Percentiles rank a stretch among this genome's conserved stretches.
phyloP scores from a whole-genome alignment of 345 rosid species.

The Balakata baccata region DNA sequence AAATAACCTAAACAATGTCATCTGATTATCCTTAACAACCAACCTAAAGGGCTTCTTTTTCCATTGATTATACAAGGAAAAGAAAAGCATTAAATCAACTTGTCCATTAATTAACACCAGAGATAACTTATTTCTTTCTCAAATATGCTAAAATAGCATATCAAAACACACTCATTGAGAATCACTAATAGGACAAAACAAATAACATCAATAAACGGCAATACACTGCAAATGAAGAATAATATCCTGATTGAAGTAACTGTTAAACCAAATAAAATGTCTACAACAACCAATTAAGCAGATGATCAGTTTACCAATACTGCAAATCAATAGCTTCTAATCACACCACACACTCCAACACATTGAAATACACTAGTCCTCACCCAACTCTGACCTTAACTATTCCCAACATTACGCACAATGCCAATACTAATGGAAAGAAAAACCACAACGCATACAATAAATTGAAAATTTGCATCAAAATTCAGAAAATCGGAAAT shows the following conservation, averaged over 20 bases:
- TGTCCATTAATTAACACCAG: neutral
- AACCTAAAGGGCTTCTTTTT: neutral
- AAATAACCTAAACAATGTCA: neutral
- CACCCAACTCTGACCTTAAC: neutral
- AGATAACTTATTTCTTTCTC: neutral
- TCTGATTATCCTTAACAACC: neutral
- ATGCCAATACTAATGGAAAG: neutral
- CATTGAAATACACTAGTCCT: neutral
- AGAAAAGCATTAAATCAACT: neutral
- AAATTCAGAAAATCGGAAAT: neutral
- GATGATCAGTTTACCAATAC: neutral
- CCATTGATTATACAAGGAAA: neutral
- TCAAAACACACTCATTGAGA: neutral
- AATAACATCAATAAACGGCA: neutral
- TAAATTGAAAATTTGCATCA: neutral
- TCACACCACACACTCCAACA: conserved; percentile 1
- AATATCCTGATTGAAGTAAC: neutral
- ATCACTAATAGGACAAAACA: neutral
- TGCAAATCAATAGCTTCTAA: neutral
- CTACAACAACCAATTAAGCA: neutral
- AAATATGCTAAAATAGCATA: neutral
- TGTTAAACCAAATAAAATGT: neutral
- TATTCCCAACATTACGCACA: neutral
- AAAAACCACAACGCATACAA: neutral
- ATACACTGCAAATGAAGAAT: neutral